Percentiles rank a stretch among this genome's conserved stretches.
Evolutionary conservation across 2,329 filamentous ascomycete species (phyloP).

Genomic region (Diaporthe humulicola): DNA sequence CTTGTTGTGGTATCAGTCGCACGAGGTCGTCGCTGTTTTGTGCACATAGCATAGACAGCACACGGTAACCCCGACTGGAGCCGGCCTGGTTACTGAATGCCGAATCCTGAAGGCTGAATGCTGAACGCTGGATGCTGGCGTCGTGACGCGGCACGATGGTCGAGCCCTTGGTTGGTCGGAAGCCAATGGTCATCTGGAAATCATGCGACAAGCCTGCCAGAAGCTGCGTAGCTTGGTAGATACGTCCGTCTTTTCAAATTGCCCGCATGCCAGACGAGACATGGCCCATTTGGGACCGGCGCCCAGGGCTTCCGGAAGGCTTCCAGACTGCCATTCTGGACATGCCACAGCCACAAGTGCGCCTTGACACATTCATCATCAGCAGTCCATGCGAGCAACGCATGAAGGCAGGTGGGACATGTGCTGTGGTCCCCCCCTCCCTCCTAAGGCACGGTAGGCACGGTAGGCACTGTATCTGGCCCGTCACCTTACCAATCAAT

Average conservation of each 20-base stretch:
- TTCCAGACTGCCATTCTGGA: constrained; percentile 3
- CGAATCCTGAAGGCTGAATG: too few relatives aligned
- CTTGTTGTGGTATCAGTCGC: background rate
- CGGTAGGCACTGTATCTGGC: background rate
- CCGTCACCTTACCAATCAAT: background rate
- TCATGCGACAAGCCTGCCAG: constrained; percentile 36
- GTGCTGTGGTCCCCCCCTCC: background rate
- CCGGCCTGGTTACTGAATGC: background rate
- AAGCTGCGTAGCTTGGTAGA: constrained; percentile 22
- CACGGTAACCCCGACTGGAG: background rate
- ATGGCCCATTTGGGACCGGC: constrained; percentile 6
- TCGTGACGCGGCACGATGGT: constrained; percentile 13
- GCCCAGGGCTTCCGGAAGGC: constrained; percentile 24
- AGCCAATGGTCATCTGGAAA: constrained; percentile 29
- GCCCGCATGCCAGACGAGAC: constrained; percentile 20
- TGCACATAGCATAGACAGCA: background rate
- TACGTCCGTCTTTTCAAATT: constrained; percentile 12
- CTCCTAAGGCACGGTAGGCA: background rate
- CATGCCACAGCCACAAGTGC: constrained; percentile 12
- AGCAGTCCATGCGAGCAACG: constrained; percentile 17
- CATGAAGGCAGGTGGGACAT: constrained; percentile 2
- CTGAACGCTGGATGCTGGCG: background rate
- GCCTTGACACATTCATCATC: constrained; percentile 14
- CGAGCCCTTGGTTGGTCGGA: constrained; percentile 24
- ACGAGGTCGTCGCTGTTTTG: constrained; percentile 3